Conservation (phyloP, 768 basidiomycete genomes). For the Phlebiopsis flavidoalba region DNA sequence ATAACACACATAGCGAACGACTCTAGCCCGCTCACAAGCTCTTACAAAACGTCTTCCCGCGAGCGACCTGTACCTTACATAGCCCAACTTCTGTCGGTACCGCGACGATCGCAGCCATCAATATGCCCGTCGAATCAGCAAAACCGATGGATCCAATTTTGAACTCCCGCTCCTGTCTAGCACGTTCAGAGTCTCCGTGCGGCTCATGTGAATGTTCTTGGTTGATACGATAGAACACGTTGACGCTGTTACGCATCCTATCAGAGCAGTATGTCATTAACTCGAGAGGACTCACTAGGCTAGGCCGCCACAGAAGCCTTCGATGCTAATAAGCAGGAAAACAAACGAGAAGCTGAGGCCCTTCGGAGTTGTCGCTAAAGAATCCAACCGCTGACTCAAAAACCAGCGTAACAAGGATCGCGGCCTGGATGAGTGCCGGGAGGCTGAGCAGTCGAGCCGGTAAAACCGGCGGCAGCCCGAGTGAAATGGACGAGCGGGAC, state of each 20-base stretch:
- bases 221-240: constrained; percentile 80
- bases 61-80: constrained; percentile 65
- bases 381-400: constrained; percentile 68
- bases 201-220: constrained; percentile 51
- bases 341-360: constrained; percentile 55
- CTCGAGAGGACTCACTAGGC: constrained; percentile 64
- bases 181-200: constrained; percentile 47
- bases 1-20: background rate
- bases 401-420: constrained; percentile 57
- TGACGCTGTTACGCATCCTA: constrained; percentile 50
- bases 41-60: constrained; percentile 69
- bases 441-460: constrained; percentile 63
- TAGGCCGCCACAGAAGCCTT: constrained; percentile 90
- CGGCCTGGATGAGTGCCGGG: constrained; percentile 70
- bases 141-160: constrained; percentile 89
- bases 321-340: constrained; percentile 74
- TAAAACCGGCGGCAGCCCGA: constrained; percentile 78
- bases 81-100: constrained; percentile 73
- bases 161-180: constrained; percentile 79
- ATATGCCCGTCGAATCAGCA: constrained; percentile 71
- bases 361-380: constrained; percentile 40
- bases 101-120: constrained; percentile 55
- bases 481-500: constrained; percentile 85
- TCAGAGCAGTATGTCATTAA: constrained; percentile 2
- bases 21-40: constrained; percentile 40